Evolutionary conservation across 345 rosid species (phyloP).

Genomic region (Excoecaria agallocha): DNA sequence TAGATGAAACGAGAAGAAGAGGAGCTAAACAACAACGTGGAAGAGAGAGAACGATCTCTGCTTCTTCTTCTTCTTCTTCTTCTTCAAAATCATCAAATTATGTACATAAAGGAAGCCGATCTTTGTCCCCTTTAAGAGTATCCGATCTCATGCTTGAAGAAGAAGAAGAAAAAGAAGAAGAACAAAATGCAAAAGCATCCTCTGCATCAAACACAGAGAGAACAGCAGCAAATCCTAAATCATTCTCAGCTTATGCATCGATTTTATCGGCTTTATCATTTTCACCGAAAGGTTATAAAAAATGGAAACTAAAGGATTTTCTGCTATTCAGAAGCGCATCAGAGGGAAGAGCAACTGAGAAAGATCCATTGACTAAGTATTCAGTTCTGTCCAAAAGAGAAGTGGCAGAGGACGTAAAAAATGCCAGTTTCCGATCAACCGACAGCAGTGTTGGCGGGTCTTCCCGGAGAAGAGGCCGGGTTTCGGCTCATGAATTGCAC

Average conservation of each 20-base stretch:
- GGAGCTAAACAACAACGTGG: constrained; percentile 24
- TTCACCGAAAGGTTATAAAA: constrained; percentile 42
- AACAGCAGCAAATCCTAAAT: constrained; percentile 7
- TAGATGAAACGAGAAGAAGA: constrained; percentile 34
- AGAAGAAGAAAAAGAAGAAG: constrained; percentile 36
- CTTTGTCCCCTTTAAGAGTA: constrained; percentile 74
- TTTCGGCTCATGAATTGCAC: constrained; percentile 84
- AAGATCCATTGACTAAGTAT: constrained; percentile 49
- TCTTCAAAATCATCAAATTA: constrained; percentile 22
- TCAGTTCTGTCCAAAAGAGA: constrained; percentile 47
- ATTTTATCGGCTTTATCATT: constrained; percentile 65
- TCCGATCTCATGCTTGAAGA: constrained; percentile 54
- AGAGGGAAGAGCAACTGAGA: constrained; percentile 72
- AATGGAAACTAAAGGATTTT: constrained; percentile 85
- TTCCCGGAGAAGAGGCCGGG: constrained; percentile 37
- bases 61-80: no score
- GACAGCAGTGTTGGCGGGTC: constrained; percentile 54
- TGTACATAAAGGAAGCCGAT: constrained; percentile 64
- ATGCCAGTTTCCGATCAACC: constrained; percentile 60
- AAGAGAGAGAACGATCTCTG: constrained; percentile 27
- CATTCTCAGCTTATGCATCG: constrained; percentile 45
- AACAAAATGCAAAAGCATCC: constrained; percentile 20
- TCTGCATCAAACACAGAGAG: no score
- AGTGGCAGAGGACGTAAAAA: constrained; percentile 43
- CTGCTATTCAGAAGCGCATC: constrained; percentile 85